phyloP scores from a whole-genome alignment of 768 basidiomycete genomes.

The Daedaleopsis nitida region DNA sequence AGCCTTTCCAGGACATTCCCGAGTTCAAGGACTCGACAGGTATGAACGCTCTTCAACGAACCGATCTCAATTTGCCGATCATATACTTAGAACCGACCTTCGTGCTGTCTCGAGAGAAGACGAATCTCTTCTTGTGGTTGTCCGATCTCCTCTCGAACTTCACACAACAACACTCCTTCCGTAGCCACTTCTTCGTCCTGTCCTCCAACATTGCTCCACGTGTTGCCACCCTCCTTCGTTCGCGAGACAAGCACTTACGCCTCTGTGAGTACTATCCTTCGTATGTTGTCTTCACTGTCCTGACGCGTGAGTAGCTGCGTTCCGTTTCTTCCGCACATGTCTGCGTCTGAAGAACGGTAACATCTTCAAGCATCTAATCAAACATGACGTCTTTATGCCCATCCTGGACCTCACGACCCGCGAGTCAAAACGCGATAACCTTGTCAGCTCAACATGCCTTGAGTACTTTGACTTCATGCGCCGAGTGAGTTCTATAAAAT shows the following conservation, averaged over 20 bases:
- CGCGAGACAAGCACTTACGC: constrained; percentile 89
- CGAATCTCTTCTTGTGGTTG: constrained; percentile 84
- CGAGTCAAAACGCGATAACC: constrained; percentile 86
- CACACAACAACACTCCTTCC: constrained; percentile 86
- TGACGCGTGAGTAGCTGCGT: constrained; percentile 60
- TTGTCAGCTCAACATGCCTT: constrained; percentile 92
- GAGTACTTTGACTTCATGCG: constrained; percentile 94
- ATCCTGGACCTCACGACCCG: constrained; percentile 81
- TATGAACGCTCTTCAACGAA: constrained; percentile 23
- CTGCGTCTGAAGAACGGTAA: constrained; percentile 82
- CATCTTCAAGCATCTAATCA: constrained; percentile 72
- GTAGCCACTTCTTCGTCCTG: constrained; percentile 88
- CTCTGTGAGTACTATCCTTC: constrained; percentile 63
- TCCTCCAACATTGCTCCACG: constrained; percentile 74
- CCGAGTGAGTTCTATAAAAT: constrained; percentile 47
- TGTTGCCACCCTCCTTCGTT: constrained; percentile 75
- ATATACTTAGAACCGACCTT: constrained; percentile 48
- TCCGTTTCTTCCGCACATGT: constrained; percentile 88
- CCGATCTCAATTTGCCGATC: constrained; percentile 1
- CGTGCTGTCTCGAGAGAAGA: constrained; percentile 67
- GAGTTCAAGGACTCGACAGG: constrained; percentile 60
- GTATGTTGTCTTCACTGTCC: not conserved
- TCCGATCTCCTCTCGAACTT: constrained; percentile 92
- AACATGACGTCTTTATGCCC: constrained; percentile 81
- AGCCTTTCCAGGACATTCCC: constrained; percentile 73